Evolutionary conservation across 192 early-diverging fungal species (phyloP).

Genomic region (Coemansia sp.): DNA sequence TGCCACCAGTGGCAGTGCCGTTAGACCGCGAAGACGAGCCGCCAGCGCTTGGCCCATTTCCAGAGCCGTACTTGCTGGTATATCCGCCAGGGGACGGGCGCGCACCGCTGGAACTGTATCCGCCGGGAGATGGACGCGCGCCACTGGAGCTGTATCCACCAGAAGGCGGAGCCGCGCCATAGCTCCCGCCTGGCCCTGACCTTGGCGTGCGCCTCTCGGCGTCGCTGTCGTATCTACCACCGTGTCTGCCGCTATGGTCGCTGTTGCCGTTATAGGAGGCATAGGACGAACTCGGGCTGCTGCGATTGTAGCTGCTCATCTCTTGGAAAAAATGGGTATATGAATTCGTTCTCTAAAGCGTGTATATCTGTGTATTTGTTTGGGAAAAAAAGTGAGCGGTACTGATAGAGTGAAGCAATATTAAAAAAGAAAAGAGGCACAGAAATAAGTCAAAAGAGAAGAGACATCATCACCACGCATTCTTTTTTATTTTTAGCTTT

Average conservation of each 20-base stretch:
- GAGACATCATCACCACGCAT: no score
- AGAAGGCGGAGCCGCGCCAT: constrained; percentile 3
- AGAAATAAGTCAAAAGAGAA: no score
- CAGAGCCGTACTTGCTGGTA: constrained; percentile 3
- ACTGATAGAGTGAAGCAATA: no score
- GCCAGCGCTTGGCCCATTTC: background rate
- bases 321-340: constrained; percentile 7
- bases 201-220: background rate
- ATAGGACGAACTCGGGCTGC: constrained; percentile 15
- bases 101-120: background rate
- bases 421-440: no score
- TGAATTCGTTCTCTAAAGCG: no score
- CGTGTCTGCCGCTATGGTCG: background rate
- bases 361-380: background rate
- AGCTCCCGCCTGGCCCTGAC: constrained; percentile 11
- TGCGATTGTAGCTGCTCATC: constrained; percentile 41
- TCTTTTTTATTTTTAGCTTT: no score
- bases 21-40: constrained; percentile 8
- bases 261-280: constrained; percentile 5
- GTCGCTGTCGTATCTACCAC: constrained; percentile 4
- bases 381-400: background rate
- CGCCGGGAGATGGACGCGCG: background rate
- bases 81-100: background rate
- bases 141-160: constrained; percentile 2
- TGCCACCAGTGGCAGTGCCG: background rate